These are phyloP conservation scores for Apocynum venetum DNA, from an alignment of 257 asterid genomes.

Conservation along the genomic window DNA sequence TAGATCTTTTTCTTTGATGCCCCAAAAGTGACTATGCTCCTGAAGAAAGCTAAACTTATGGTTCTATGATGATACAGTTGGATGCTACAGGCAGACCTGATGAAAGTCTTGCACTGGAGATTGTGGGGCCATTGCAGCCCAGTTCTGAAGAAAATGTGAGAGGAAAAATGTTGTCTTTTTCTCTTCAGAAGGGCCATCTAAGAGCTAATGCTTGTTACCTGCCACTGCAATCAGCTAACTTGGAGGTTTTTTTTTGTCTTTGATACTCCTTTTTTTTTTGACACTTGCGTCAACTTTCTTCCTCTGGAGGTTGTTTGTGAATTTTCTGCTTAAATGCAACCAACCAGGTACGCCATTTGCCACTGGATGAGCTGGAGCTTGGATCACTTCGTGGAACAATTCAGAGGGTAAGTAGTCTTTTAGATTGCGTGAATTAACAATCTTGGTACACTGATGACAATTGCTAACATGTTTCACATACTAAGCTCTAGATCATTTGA, in stretches of 20 bases:
- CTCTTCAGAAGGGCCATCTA: slow-evolving; percentile 95
- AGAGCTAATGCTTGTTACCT: slow-evolving; percentile 76
- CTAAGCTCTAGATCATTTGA: neutral
- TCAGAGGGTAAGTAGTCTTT: slow-evolving; percentile 57
- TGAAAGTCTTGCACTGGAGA: slow-evolving; percentile 85
- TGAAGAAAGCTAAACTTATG: slow-evolving; percentile 13
- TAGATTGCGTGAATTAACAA: neutral
- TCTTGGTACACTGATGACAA: neutral
- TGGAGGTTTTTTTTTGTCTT: slow-evolving; percentile 55
- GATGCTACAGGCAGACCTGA: slow-evolving; percentile 97
- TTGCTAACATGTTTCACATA: neutral
- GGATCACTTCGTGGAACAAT: slow-evolving; percentile 96
- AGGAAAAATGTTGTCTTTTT: slow-evolving; percentile 74
- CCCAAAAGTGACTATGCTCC: neutral
- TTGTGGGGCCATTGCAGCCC: slow-evolving; percentile 84
- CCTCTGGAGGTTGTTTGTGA: slow-evolving; percentile 1
- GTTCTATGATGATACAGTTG: slow-evolving; percentile 55
- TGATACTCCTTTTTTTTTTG: neutral
- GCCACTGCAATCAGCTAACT: slow-evolving; percentile 79
- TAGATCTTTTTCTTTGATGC: neutral
- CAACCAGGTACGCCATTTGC: slow-evolving; percentile 81
- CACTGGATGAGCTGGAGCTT: slow-evolving; percentile 96
- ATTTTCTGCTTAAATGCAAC: slow-evolving; percentile 24
- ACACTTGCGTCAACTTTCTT: neutral
- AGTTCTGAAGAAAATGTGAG: slow-evolving; percentile 71